A percentile compares a stretch with the other conserved stretches of the same genome.
phyloP scores from a whole-genome alignment of 2,329 filamentous ascomycete species.

The Fusarium annulatum region DNA sequence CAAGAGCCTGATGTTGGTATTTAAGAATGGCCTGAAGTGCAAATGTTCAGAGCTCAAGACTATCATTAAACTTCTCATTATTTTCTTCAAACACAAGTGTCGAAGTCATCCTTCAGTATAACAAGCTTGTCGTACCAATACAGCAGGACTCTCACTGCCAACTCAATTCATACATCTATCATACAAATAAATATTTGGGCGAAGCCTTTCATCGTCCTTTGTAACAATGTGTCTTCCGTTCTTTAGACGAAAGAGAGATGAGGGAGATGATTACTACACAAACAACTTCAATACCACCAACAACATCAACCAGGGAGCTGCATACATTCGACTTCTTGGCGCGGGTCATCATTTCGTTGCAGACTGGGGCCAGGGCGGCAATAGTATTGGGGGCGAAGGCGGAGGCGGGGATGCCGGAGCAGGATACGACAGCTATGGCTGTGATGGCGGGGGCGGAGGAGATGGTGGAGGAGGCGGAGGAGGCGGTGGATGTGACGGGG shows the following conservation, averaged over 20 bases:
- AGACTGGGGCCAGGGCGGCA: not conserved
- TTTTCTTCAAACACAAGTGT: not conserved
- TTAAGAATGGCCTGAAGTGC: not conserved
- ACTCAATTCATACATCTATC: not conserved
- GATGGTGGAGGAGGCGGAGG: not conserved
- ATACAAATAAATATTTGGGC: not conserved
- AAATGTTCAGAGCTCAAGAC: not conserved
- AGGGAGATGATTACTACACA: not conserved
- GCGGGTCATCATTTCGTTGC: not conserved
- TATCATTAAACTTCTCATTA: not conserved
- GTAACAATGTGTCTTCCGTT: not conserved
- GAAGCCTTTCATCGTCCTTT: not conserved
- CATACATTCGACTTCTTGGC: not conserved
- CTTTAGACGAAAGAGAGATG: not conserved
- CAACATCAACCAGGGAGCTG: not conserved
- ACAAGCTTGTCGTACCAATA: no score
- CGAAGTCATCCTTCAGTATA: no score
- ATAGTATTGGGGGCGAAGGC: not conserved
- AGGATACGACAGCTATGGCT: not conserved
- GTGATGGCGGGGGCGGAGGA: not conserved
- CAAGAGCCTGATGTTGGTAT: not conserved
- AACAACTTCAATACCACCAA: not conserved
- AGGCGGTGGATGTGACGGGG: not conserved
- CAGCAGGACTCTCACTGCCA: not conserved
- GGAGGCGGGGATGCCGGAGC: not conserved